Evolutionary conservation across 2,329 filamentous ascomycete species (phyloP).

Genomic region (Penicillium sp.): DNA sequence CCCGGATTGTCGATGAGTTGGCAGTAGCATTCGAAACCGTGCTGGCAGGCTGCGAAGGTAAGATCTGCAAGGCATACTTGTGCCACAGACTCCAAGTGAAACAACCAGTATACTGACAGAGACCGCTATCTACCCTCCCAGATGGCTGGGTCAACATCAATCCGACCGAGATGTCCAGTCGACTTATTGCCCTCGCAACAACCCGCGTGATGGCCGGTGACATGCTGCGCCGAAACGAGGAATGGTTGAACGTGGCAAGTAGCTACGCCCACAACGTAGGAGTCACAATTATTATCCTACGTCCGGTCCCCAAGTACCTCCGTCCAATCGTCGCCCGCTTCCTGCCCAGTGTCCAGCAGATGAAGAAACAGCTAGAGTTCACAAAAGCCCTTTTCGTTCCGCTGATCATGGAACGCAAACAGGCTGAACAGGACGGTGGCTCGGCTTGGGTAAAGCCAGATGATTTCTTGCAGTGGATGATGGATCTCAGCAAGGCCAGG

Average conservation of each 20-base stretch:
- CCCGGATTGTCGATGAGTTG: slow-evolving; percentile 28
- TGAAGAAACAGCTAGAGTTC: slow-evolving; percentile 30
- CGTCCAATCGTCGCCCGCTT: slow-evolving; percentile 35
- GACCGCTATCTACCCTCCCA: not conserved
- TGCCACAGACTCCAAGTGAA: not conserved
- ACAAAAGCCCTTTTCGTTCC: slow-evolving; percentile 36
- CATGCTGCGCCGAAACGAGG: slow-evolving; percentile 35
- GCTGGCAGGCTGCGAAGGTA: slow-evolving; percentile 27
- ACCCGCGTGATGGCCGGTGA: slow-evolving; percentile 42
- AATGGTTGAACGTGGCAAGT: slow-evolving; percentile 38
- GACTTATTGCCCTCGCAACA: slow-evolving; percentile 40
- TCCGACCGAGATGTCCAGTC: slow-evolving; percentile 28
- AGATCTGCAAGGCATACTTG: not conserved
- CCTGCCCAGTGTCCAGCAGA: slow-evolving; percentile 34
- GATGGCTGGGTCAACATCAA: slow-evolving; percentile 26
- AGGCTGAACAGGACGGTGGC: slow-evolving; percentile 17
- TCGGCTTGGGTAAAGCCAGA: slow-evolving; percentile 24
- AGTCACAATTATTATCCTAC: slow-evolving; percentile 31
- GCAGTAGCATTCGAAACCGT: slow-evolving; percentile 23
- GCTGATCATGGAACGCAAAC: slow-evolving; percentile 31
- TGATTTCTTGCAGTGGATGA: slow-evolving; percentile 36
- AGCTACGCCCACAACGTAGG: slow-evolving; percentile 38
- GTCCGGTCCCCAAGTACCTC: slow-evolving; percentile 34
- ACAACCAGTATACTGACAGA: not conserved
- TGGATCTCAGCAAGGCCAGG: slow-evolving; percentile 26